Evolutionary conservation across 345 rosid genomes (phyloP).

Genomic region (Citrus cavaleriei): DNA sequence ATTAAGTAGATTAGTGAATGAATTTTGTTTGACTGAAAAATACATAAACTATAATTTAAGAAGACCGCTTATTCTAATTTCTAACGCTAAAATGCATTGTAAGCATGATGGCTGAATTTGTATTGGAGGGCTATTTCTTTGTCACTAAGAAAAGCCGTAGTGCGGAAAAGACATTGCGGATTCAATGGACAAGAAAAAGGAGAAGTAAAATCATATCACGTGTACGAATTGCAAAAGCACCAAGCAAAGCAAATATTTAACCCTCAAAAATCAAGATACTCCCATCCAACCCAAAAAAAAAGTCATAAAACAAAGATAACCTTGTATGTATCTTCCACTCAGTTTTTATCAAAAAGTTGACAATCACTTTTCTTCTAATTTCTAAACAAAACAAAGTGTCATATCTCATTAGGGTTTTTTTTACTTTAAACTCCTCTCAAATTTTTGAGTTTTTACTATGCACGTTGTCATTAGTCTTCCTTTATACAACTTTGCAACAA

Average conservation of each 20-base stretch:
- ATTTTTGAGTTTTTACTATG: not conserved
- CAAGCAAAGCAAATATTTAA: not conserved
- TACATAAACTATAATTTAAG: too few relatives aligned
- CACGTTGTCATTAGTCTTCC: not conserved
- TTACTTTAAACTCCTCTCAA: not conserved
- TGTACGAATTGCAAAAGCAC: slow-evolving; percentile 3
- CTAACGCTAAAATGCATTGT: not conserved
- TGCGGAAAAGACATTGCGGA: not conserved
- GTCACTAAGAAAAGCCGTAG: slow-evolving; percentile 11
- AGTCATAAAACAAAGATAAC: not conserved
- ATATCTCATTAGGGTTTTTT: not conserved
- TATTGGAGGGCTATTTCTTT: not conserved
- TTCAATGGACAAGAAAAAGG: not conserved
- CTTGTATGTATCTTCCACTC: not conserved
- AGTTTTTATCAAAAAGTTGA: not conserved
- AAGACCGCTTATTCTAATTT: not conserved
- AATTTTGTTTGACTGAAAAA: too few relatives aligned
- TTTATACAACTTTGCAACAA: not conserved
- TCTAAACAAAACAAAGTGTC: not conserved
- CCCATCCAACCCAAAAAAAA: not conserved
- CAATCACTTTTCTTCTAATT: not conserved
- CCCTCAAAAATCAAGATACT: not conserved
- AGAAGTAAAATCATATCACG: not conserved
- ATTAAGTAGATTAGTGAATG: too few relatives aligned
- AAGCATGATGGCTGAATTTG: not conserved